phyloP scores from a whole-genome alignment of 2,329 filamentous ascomycete species.

The Colletotrichum sansevieriae region DNA sequence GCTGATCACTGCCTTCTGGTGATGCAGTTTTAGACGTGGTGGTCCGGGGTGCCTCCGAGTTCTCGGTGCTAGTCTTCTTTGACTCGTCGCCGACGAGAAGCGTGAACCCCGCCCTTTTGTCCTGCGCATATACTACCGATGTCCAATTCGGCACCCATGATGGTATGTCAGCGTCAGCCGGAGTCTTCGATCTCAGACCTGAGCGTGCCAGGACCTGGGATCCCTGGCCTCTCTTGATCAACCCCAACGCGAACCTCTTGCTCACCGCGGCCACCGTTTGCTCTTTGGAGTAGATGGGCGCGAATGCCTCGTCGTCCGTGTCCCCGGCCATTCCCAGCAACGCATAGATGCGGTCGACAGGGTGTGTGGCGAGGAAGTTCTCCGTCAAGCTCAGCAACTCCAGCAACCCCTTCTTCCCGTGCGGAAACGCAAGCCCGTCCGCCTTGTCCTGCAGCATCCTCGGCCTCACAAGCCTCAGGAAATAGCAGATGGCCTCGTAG shows the following conservation, averaged over 20 bases:
- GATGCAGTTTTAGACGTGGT: background rate
- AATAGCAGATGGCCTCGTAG: background rate
- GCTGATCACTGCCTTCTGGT: background rate
- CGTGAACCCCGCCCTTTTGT: background rate
- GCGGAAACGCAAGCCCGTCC: background rate
- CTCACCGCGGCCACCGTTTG: background rate
- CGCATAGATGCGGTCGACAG: background rate
- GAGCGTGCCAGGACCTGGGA: background rate
- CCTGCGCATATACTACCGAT: background rate
- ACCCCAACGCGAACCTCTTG: background rate
- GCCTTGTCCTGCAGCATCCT: background rate
- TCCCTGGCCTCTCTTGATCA: background rate
- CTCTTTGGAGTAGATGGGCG: conserved; percentile 9
- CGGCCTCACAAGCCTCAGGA: background rate
- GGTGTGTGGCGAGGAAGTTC: background rate
- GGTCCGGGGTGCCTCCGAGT: too few species aligned
- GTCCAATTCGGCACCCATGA: conserved; percentile 23
- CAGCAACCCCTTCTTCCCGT: background rate
- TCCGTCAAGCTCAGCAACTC: background rate
- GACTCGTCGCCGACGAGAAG: background rate
- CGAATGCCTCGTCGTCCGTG: background rate
- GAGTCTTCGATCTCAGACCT: background rate
- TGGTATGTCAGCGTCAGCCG: background rate
- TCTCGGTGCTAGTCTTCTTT: background rate
- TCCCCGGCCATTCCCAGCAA: conserved; percentile 2